These are phyloP conservation scores for Agaricales sp. DNA, from an alignment of 1,284 basidiomycete genomes.

Conservation along the genomic window DNA sequence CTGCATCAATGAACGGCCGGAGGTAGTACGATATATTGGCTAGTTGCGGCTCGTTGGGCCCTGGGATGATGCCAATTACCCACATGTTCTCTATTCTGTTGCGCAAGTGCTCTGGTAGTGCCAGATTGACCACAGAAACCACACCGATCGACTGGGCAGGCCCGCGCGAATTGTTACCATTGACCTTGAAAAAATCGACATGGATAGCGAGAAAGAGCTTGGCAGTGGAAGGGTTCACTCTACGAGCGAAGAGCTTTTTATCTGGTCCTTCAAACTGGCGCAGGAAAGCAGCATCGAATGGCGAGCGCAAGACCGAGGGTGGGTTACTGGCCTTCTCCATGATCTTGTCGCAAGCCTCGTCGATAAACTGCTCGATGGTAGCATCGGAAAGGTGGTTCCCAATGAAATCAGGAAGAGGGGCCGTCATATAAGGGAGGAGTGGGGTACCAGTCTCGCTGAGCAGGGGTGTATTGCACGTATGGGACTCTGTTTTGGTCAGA, in stretches of 20 bases:
- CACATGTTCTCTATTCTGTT: background rate
- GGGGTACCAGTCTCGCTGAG: no score
- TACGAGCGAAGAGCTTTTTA: background rate
- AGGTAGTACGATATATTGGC: background rate
- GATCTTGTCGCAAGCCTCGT: background rate
- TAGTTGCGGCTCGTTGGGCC: background rate
- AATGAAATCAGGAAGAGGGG: background rate
- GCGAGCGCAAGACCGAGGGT: background rate
- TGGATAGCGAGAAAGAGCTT: background rate
- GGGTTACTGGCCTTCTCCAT: background rate
- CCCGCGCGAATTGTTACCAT: background rate
- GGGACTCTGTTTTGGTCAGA: background rate
- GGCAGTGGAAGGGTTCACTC: background rate
- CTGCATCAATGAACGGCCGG: background rate
- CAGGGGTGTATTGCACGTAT: background rate
- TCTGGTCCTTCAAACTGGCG: conserved; percentile 2
- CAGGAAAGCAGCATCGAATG: background rate
- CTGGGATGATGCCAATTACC: background rate
- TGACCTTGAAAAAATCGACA: background rate
- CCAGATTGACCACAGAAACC: background rate
- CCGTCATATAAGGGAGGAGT: background rate
- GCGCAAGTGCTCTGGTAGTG: background rate
- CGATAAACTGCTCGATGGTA: background rate
- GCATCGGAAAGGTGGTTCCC: background rate
- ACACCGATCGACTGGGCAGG: background rate